Percentiles rank a stretch among this genome's conserved stretches.
These are phyloP conservation scores for Candolleomyces eurysporus DNA, from an alignment of 768 basidiomycete species.

Conservation along the genomic window DNA sequence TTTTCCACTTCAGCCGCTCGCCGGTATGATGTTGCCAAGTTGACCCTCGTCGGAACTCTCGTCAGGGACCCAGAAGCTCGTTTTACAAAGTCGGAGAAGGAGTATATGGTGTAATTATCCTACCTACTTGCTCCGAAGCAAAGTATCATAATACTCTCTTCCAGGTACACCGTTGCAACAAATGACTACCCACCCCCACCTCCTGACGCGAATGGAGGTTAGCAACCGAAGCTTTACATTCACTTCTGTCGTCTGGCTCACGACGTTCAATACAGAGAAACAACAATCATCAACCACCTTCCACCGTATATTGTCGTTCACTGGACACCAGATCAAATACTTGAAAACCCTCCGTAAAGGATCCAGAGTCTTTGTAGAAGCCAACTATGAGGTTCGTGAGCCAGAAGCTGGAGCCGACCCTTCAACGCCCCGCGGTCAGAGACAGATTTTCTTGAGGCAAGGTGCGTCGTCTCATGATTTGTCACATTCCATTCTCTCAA, in stretches of 20 bases:
- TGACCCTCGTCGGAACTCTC: slow-evolving; percentile 74
- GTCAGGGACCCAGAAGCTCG: slow-evolving; percentile 69
- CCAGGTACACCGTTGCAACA: slow-evolving; percentile 79
- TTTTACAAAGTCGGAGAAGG: slow-evolving; percentile 68
- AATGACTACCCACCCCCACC: slow-evolving; percentile 57
- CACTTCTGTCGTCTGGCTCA: neutral
- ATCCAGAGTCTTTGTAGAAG: slow-evolving; percentile 76
- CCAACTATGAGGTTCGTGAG: slow-evolving; percentile 72
- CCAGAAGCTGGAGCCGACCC: slow-evolving; percentile 67
- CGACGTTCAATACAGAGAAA: slow-evolving; percentile 41
- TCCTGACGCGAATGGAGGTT: slow-evolving; percentile 60
- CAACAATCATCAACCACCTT: slow-evolving; percentile 55
- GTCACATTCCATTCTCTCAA: neutral
- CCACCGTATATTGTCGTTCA: slow-evolving; percentile 77
- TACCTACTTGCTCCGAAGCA: neutral
- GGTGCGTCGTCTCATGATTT: slow-evolving; percentile 41
- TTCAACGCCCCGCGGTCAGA: slow-evolving; percentile 65
- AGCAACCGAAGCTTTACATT: slow-evolving; percentile 19
- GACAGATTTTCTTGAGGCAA: slow-evolving; percentile 80
- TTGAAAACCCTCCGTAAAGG: slow-evolving; percentile 69
- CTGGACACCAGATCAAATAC: slow-evolving; percentile 56
- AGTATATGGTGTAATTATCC: slow-evolving; percentile 67
- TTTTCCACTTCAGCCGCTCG: slow-evolving; percentile 63
- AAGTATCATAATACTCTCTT: neutral
- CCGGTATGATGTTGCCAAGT: slow-evolving; percentile 65